Evolutionary conservation across 1,284 basidiomycete genomes (phyloP).

Genomic region (Coriolopsis trogii): DNA sequence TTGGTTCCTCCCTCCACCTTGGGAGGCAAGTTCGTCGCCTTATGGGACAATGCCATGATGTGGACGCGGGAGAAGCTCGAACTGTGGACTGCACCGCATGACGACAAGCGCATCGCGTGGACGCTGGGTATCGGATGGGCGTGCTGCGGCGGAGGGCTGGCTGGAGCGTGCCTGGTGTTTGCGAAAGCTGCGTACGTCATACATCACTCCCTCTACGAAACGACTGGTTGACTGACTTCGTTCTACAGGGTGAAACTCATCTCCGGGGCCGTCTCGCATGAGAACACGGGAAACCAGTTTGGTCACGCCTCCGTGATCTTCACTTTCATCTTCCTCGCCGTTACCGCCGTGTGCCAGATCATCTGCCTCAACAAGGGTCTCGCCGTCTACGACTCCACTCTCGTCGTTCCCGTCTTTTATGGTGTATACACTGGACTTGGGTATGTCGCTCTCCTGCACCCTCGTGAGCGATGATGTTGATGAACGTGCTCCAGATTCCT

Average conservation of each 20-base stretch:
- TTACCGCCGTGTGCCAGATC: slow-evolving; percentile 88
- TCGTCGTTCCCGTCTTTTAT: slow-evolving; percentile 77
- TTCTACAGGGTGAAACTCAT: slow-evolving; percentile 70
- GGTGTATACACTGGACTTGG: slow-evolving; percentile 68
- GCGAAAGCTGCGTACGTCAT: slow-evolving; percentile 82
- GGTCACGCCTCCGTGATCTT: slow-evolving; percentile 80
- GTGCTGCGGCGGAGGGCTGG: slow-evolving; percentile 86
- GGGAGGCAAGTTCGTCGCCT: slow-evolving; percentile 34
- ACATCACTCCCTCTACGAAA: slow-evolving; percentile 18
- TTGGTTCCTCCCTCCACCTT: slow-evolving; percentile 30
- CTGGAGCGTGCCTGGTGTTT: slow-evolving; percentile 88
- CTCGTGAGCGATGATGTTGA: not conserved
- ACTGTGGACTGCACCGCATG: slow-evolving; percentile 73
- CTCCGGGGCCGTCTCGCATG: slow-evolving; percentile 72
- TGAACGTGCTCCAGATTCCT: slow-evolving; percentile 50
- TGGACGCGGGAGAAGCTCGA: slow-evolving; percentile 70
- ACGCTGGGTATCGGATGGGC: slow-evolving; percentile 92
- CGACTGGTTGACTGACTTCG: slow-evolving; percentile 1
- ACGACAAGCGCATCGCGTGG: slow-evolving; percentile 85
- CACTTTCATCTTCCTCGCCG: slow-evolving; percentile 78
- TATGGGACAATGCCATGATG: slow-evolving; percentile 52
- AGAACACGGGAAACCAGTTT: slow-evolving; percentile 85
- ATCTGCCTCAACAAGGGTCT: slow-evolving; percentile 88
- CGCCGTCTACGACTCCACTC: slow-evolving; percentile 76
- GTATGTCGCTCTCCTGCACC: slow-evolving; percentile 39